Base-by-base conservation (phyloP, 176 grass and related monocot species). In the Carex littledalei region DNA sequence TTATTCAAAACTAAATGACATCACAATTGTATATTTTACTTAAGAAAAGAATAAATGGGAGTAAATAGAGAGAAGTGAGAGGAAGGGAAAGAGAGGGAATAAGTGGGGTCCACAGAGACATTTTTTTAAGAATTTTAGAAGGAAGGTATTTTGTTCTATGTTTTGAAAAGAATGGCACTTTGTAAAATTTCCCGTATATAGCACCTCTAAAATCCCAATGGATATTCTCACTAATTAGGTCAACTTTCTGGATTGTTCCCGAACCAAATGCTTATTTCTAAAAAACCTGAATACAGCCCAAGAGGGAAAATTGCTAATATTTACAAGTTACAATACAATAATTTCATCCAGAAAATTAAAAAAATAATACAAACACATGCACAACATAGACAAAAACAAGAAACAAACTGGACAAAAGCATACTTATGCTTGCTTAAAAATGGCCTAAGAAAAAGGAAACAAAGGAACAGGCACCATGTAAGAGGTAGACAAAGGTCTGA, bases 371-470 rank as follows among this genome's bases (percentile, higher is more conserved):
- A 83, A 83, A 14, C 61, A 83, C 63, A 83, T 68, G 41, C 63
- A 69, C 63, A 83, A 69, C 41, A 83, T 59, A 83, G 13, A 52
- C 81, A 83, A 43, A 69, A 83, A 83, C 20, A 83, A 52, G 21
- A 18, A 11, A 83, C 35, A 55, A 64, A 52, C 74, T 87, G 13
- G 50, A 70, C 13, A 64, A 74, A 54, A 18, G 21, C 22, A 64
- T 49, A 39, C 13, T 8, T 57, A 81, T 49, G 6, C 73, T 18
- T 49, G 80, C 22, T 39, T 63, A 8, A 7, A 11, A 60, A 59
- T 26, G 9, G 4, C n/a, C 68, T 32, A 39, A 29, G 64, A 90
- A 77, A 85, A 85, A 45, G 3, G 53, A 77, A 50, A 68, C 41
- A 82, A 10, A 83, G 18, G 9, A 52, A 81, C 49, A 52, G 69